Conservation (phyloP, 352 stramenopile genomes). For the Aphanomyces euteiches region DNA sequence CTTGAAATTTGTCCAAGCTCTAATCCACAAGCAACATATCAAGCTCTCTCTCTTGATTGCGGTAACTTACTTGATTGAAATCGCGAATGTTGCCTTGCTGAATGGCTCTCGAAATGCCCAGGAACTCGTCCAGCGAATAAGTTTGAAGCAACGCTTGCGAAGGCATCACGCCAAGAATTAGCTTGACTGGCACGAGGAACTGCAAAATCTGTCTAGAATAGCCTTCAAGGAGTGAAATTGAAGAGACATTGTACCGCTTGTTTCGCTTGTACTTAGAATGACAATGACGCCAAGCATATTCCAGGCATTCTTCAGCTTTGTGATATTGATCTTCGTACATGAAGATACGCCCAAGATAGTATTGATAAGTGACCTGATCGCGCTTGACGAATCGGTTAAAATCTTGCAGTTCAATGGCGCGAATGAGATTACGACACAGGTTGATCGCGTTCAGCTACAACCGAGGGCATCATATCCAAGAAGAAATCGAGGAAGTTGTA, state of each 20-base stretch:
- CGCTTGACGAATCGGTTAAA: constrained; percentile 81
- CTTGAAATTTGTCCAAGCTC: constrained; percentile 87
- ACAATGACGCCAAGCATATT: constrained; percentile 92
- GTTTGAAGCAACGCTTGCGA: constrained; percentile 86
- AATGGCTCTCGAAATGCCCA: constrained; percentile 87
- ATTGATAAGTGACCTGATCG: constrained; percentile 94
- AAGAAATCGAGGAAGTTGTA: constrained; percentile 36
- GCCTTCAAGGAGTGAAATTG: not conserved
- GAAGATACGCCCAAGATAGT: constrained; percentile 93
- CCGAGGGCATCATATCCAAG: constrained; percentile 4
- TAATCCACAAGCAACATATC: constrained; percentile 17
- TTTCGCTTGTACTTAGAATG: constrained; percentile 81
- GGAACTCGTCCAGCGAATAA: constrained; percentile 84
- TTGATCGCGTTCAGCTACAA: constrained; percentile 85
- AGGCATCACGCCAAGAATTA: constrained; percentile 91
- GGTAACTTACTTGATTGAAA: constrained; percentile 73
- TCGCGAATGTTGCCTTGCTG: constrained; percentile 87
- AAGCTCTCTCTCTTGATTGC: no score
- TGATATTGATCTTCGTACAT: constrained; percentile 98
- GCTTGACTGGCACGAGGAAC: constrained; percentile 93
- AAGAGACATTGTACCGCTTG: constrained; percentile 52
- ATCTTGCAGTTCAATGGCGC: constrained; percentile 72
- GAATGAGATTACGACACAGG: constrained; percentile 93
- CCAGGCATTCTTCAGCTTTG: constrained; percentile 90
- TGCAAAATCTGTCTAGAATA: constrained; percentile 85